A percentile compares a stretch with the other conserved stretches of the same genome.
phyloP scores from a whole-genome alignment of 2,329 filamentous ascomycete species.

The Pseudophaeomoniella oleicola region DNA sequence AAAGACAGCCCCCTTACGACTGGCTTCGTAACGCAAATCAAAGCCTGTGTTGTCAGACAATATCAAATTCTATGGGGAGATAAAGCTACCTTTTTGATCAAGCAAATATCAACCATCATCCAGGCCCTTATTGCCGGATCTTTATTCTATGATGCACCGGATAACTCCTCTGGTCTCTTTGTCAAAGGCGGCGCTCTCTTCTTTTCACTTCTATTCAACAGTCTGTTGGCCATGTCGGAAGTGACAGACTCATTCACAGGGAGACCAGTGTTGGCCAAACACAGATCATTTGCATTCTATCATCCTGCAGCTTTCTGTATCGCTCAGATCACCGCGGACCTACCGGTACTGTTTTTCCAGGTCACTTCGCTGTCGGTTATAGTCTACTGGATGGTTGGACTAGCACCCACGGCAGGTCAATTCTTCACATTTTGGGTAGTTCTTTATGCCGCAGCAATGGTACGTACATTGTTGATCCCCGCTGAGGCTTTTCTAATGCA shows the following conservation, averaged over 20 bases:
- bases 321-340: slow-evolving; percentile 32
- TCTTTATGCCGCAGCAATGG: slow-evolving; percentile 34
- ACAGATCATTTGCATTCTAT: slow-evolving; percentile 42
- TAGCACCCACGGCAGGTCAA: slow-evolving; percentile 33
- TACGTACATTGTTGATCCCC: slow-evolving; percentile 43
- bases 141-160: slow-evolving; percentile 50
- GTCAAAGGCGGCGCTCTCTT: slow-evolving; percentile 50
- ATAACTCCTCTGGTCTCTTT: slow-evolving; percentile 46
- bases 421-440: slow-evolving; percentile 50
- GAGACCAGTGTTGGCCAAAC: slow-evolving; percentile 45
- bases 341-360: slow-evolving; percentile 44
- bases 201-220: slow-evolving; percentile 48
- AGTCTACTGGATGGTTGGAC: slow-evolving; percentile 49
- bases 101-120: slow-evolving; percentile 41
- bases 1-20: slow-evolving; percentile 42
- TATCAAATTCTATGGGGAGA: slow-evolving; percentile 54
- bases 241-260: slow-evolving; percentile 49
- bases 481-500: slow-evolving; percentile 52
- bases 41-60: slow-evolving; percentile 41
- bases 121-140: slow-evolving; percentile 52
- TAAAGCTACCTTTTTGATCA: slow-evolving; percentile 48
- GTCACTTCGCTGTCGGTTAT: slow-evolving; percentile 43
- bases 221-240: slow-evolving; percentile 50
- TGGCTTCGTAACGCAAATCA: slow-evolving; percentile 40
- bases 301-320: slow-evolving; percentile 35